A percentile compares a stretch with the other conserved stretches of the same genome.
Conservation (phyloP, 345 rosid genomes). For the Rhodomyrtus tomentosa region DNA sequence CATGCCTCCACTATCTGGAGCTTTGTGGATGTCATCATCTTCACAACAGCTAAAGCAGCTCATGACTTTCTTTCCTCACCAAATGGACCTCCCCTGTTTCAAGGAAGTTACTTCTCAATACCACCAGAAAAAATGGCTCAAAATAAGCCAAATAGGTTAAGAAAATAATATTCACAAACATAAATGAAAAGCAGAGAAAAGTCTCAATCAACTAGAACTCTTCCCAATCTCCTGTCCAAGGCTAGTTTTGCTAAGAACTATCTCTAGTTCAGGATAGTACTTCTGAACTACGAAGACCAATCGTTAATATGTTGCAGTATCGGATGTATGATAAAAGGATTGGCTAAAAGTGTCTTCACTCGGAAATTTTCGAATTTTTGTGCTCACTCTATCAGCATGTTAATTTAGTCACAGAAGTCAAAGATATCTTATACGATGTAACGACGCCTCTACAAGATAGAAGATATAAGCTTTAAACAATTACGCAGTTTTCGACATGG, state of each 20-base stretch:
- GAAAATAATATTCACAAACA: background rate
- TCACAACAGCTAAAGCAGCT: conserved; percentile 78
- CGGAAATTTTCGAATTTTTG: background rate
- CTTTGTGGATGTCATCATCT: conserved; percentile 58
- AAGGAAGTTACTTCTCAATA: background rate
- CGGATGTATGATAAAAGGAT: background rate
- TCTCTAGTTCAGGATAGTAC: background rate
- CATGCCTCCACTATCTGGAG: conserved; percentile 57
- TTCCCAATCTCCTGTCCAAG: background rate
- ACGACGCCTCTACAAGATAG: background rate
- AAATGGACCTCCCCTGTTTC: background rate
- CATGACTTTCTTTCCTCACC: conserved; percentile 23
- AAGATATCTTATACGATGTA: background rate
- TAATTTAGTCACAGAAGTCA: background rate
- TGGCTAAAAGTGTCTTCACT: background rate
- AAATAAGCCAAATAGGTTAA: background rate
- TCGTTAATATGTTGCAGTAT: background rate
- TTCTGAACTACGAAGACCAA: background rate
- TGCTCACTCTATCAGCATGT: background rate
- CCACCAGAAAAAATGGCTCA: background rate
- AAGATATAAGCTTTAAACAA: background rate
- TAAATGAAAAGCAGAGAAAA: background rate
- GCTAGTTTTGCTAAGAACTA: background rate
- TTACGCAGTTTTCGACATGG: background rate
- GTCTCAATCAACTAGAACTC: background rate